Evolutionary conservation across 2,329 filamentous ascomycete species (phyloP).

Genomic region (Ceratocystis lukuohia): DNA sequence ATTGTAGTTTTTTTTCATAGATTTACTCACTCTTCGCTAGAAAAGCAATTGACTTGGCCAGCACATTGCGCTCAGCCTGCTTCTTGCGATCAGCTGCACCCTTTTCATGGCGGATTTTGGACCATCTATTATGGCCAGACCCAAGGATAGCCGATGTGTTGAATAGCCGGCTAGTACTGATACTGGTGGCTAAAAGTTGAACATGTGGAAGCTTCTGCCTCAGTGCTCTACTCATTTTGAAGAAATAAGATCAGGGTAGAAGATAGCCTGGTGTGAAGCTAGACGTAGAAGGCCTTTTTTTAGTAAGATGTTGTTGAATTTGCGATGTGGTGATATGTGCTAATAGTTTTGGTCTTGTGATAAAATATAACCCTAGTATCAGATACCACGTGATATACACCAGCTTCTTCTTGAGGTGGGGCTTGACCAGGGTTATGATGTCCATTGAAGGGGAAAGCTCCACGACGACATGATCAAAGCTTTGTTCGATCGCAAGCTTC

Average conservation of each 20-base stretch:
- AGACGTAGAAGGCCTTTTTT: neutral
- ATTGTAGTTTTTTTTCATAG: slow-evolving; percentile 20
- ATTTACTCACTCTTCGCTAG: slow-evolving; percentile 51
- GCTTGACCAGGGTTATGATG: neutral
- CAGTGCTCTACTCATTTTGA: neutral
- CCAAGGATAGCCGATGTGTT: slow-evolving; percentile 29
- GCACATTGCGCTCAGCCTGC: slow-evolving; percentile 51
- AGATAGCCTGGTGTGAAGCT: neutral
- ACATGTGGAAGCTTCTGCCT: neutral
- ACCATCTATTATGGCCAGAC: slow-evolving; percentile 85
- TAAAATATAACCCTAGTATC: neutral
- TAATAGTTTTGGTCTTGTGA: neutral
- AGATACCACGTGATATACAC: neutral
- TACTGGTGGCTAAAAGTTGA: neutral
- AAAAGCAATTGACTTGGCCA: slow-evolving; percentile 60
- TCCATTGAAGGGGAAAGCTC: neutral
- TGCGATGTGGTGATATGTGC: neutral
- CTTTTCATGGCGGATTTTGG: slow-evolving; percentile 92
- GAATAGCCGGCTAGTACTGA: neutral
- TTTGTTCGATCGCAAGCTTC: neutral
- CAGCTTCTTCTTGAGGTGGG: neutral
- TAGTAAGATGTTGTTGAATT: neutral
- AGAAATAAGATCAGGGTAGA: neutral
- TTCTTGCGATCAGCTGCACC: slow-evolving; percentile 72
- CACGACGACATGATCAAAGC: slow-evolving; percentile 6